phyloP scores from a whole-genome alignment of 305 asterid genomes.

The Caryopteris hybrid region DNA sequence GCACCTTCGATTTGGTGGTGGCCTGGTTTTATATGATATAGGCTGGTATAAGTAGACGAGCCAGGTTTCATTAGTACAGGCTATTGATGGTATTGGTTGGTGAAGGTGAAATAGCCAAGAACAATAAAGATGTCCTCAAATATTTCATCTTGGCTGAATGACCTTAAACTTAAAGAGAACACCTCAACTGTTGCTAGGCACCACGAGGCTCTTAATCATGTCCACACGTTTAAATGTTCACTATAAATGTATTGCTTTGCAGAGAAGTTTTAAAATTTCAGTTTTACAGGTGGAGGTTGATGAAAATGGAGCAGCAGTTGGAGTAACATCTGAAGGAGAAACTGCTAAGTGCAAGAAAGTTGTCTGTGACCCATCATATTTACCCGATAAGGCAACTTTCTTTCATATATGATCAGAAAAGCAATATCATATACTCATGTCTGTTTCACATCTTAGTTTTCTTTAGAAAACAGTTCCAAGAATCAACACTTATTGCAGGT shows the following conservation, averaged over 20 bases:
- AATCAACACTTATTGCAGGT: constrained; percentile 44
- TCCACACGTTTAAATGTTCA: neutral
- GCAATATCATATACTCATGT: neutral
- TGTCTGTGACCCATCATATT: constrained; percentile 91
- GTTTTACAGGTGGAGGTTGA: constrained; percentile 73
- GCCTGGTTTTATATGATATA: too few relatives aligned
- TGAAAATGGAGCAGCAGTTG: constrained; percentile 64
- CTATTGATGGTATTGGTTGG: too few relatives aligned
- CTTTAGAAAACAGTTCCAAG: neutral
- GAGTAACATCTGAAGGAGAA: constrained; percentile 98
- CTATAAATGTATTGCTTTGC: neutral
- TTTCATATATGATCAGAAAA: neutral
- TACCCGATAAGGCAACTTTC: constrained; percentile 67
- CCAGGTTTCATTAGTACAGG: too few relatives aligned
- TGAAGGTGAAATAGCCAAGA: too few relatives aligned
- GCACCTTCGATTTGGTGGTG: too few relatives aligned
- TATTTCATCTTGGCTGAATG: too few relatives aligned
- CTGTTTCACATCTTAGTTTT: neutral
- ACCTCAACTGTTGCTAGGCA: neutral
- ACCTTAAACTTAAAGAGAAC: too few relatives aligned
- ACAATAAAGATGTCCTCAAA: too few relatives aligned
- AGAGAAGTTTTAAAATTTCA: neutral
- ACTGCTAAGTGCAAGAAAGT: constrained; percentile 98
- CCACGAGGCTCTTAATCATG: neutral
- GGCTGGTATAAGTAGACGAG: too few relatives aligned